Evolutionary conservation across 2,329 filamentous ascomycete genomes (phyloP), one percentile per base, ranked within the genome.

Genomic region (Chaetomiaceae sp.): DNA sequence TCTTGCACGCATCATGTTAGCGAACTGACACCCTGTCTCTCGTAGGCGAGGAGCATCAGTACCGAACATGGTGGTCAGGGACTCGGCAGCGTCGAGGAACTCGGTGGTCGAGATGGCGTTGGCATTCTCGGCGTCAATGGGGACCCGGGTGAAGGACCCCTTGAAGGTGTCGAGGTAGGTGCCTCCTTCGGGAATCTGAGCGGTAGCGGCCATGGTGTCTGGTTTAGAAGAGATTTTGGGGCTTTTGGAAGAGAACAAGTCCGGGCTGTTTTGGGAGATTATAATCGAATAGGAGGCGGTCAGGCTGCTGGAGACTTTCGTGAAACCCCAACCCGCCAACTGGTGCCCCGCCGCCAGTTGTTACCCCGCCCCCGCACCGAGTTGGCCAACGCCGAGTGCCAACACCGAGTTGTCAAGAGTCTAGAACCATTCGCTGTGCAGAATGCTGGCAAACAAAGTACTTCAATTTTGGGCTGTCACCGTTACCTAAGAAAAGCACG

Each of bases 11-110:
- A 32, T 9, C 30, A 44, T 11, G 45, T 57, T 43, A 57, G 51
- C 20, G 14, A 20, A 36, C 4, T n/a, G 10, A 45, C 32, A 34
- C 21, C 36, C 47, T 5, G 43, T 42, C 3, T 21, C 6, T 18
- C n/a, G 18, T 7, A 21, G n/a, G 8, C 43, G 8, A n/a, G 43
- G 14, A 29, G 30, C 16, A 23, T n/a, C 38, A 16, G 25, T 71
- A 94, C 90, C 89, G 67, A 97, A 97, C 58, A 99, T 82, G 58
- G 84, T 87, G 48, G 87, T 87, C 69, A 97, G 74, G 52, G 88
- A 85, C 79, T 96, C 90, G 48, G 90, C 82, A 53, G 94, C 94
- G 61, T 95, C 88, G 59, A 97, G 86, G 73, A 97, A 99, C 69
- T 95, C 84, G 53, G 81, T 81, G 42, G 94, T 97, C 50, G 82